A percentile compares a stretch with the other conserved stretches of the same genome.
phyloP scores from a whole-genome alignment of 441 rosid species.

The Croton laevigatus region DNA sequence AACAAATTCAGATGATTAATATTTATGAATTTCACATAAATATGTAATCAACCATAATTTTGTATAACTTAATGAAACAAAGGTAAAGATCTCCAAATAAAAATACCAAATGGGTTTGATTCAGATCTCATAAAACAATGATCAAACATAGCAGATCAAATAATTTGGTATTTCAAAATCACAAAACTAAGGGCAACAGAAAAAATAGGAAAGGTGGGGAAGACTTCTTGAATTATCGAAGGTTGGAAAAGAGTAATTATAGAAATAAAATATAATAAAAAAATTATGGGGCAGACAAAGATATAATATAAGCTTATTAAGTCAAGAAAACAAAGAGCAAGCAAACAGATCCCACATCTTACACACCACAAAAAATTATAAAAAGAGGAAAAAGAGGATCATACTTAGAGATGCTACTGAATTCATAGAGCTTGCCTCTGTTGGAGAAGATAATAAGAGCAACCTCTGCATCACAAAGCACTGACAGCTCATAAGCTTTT shows the following conservation, averaged over 20 bases:
- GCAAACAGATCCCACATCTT: slow-evolving; percentile 14
- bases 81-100: slow-evolving; percentile 2
- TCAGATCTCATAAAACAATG: slow-evolving; percentile 7
- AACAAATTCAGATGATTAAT: not conserved
- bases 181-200: not conserved
- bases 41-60: not conserved
- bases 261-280: not conserved
- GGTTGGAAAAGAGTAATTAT: not conserved
- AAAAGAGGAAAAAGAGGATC: not conserved
- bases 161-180: not conserved
- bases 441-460: slow-evolving; percentile 89
- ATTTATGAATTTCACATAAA: not conserved
- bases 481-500: slow-evolving; percentile 86
- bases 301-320: slow-evolving; percentile 2
- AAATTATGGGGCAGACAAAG: not conserved
- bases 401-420: slow-evolving; percentile 72
- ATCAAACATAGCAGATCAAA: slow-evolving; percentile 11
- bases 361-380: not conserved
- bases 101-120: not conserved
- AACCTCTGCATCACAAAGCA: slow-evolving; percentile 85
- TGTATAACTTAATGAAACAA: not conserved
- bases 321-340: slow-evolving; percentile 12
- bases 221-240: not conserved
- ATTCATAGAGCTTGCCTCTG: slow-evolving; percentile 91
- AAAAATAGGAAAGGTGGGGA: not conserved